These are phyloP conservation scores for Pseudocercospora fuligena DNA, from an alignment of 2,329 filamentous ascomycete species.

Conservation along the genomic window DNA sequence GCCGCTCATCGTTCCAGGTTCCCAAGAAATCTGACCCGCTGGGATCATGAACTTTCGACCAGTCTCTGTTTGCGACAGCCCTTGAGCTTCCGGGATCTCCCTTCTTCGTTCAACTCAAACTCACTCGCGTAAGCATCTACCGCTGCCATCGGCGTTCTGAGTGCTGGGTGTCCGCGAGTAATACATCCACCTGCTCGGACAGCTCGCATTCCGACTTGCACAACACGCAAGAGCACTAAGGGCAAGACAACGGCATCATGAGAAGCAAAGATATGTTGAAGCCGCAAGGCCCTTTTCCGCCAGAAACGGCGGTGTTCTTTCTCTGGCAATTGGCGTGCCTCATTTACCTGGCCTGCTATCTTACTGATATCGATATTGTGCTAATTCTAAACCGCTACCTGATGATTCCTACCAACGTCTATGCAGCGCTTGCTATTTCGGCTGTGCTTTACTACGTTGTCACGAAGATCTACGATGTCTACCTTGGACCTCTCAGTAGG, in stretches of 20 bases:
- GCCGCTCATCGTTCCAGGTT: too few species aligned
- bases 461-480: slow-evolving; percentile 13
- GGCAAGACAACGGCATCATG: background rate
- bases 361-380: background rate
- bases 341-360: background rate
- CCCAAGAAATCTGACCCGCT: too few species aligned
- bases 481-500: slow-evolving; percentile 10
- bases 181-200: background rate
- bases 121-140: too few species aligned
- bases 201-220: background rate
- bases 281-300: background rate
- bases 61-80: too few species aligned
- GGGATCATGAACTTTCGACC: too few species aligned
- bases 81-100: too few species aligned
- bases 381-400: background rate
- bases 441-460: slow-evolving; percentile 1
- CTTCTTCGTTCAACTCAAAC: too few species aligned
- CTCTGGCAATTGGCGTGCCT: background rate
- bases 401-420: background rate
- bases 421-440: background rate
- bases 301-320: background rate
- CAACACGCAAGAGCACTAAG: background rate
- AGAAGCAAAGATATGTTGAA: background rate
- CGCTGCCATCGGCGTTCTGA: too few species aligned
- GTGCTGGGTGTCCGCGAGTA: too few species aligned